Evolutionary conservation across 2,329 filamentous ascomycete genomes (phyloP).

Genomic region (Penicillium brevicompactum): DNA sequence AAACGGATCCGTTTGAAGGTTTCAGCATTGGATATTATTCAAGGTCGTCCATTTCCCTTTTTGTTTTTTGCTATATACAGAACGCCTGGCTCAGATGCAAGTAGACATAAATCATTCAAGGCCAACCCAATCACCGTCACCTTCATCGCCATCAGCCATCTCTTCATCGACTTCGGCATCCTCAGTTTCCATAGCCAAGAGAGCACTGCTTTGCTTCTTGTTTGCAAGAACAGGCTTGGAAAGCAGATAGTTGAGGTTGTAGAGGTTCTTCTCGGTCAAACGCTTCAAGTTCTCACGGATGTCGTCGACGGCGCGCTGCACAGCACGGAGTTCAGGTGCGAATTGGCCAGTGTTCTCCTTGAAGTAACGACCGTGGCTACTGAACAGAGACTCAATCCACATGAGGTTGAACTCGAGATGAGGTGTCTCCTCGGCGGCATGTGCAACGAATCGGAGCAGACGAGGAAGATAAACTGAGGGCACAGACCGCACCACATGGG

Average conservation of each 20-base stretch:
- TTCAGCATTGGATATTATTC: constrained; percentile 9
- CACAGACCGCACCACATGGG: constrained; percentile 74
- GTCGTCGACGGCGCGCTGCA: constrained; percentile 76
- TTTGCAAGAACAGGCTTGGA: constrained; percentile 50
- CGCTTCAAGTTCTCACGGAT: constrained; percentile 82
- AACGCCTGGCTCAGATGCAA: constrained; percentile 33
- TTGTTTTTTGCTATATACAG: constrained; percentile 21
- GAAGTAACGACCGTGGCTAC: constrained; percentile 81
- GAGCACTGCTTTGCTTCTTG: constrained; percentile 30
- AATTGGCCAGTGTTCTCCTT: constrained; percentile 77
- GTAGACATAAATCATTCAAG: constrained; percentile 47
- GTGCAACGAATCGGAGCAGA: constrained; percentile 82
- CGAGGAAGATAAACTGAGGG: constrained; percentile 85
- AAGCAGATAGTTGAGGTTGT: constrained; percentile 82
- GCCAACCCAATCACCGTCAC: constrained; percentile 57
- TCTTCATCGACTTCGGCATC: constrained; percentile 30
- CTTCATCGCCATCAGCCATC: constrained; percentile 40
- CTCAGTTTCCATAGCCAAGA: constrained; percentile 33
- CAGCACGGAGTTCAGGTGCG: constrained; percentile 79
- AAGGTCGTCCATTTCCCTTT: constrained; percentile 22
- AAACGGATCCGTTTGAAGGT: constrained; percentile 9
- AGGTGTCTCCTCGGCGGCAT: constrained; percentile 84
- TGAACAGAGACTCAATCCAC: constrained; percentile 83
- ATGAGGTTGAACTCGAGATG: constrained; percentile 93
- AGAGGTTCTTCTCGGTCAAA: constrained; percentile 83